Evolutionary conservation across 2,329 filamentous ascomycete species (phyloP).

Genomic region (Colletotrichum kahawae): DNA sequence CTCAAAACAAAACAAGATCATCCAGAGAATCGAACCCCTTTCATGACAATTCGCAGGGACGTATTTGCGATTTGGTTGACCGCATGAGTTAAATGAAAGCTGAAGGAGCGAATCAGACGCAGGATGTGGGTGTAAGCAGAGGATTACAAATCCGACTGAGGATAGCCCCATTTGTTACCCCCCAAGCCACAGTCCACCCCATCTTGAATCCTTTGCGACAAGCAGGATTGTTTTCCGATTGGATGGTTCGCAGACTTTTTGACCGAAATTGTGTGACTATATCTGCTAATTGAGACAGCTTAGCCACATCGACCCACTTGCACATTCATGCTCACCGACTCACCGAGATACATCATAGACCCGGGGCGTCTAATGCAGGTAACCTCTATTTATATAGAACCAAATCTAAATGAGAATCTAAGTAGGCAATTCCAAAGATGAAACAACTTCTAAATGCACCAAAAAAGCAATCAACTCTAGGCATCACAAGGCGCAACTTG

Average conservation of each 20-base stretch:
- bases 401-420: neutral
- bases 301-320: neutral
- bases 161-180: neutral
- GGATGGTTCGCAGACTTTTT: neutral
- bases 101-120: neutral
- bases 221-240: neutral
- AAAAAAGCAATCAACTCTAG: neutral
- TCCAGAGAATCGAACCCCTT: neutral
- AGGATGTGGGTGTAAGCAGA: neutral
- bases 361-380: neutral
- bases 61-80: neutral
- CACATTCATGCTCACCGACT: neutral
- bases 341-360: neutral
- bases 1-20: neutral
- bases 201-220: neutral
- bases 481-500: neutral
- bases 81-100: neutral
- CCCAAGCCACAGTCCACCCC: neutral
- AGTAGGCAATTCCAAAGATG: neutral
- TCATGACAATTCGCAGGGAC: neutral
- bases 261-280: neutral
- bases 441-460: neutral
- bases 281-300: neutral
- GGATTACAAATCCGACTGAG: neutral
- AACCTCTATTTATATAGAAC: neutral